phyloP scores from a whole-genome alignment of 2,329 filamentous ascomycete genomes.

The Fusarium miscanthi region DNA sequence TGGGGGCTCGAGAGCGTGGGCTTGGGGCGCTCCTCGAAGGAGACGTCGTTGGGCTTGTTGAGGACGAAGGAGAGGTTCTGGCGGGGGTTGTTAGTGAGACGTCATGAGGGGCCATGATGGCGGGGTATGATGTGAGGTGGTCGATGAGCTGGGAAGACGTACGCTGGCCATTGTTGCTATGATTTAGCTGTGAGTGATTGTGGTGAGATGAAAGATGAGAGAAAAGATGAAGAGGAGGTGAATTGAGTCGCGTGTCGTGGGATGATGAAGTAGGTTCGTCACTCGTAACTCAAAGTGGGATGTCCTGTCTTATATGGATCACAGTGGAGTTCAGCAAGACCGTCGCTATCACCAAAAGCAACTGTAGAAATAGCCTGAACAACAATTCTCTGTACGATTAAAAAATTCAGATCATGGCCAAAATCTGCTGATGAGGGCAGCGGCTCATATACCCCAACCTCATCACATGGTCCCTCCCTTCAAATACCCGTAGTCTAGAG shows the following conservation, averaged over 20 bases:
- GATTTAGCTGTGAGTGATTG: not conserved
- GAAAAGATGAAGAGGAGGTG: not conserved
- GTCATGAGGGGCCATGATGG: conserved; percentile 34
- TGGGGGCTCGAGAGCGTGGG: conserved; percentile 74
- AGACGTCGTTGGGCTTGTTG: conserved; percentile 77
- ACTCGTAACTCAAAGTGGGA: conserved; percentile 9
- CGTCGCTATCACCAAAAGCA: not conserved
- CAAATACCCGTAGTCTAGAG: conserved; percentile 6
- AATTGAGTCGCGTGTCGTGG: conserved; percentile 1
- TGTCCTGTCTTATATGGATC: conserved; percentile 38
- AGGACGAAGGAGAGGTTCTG: conserved; percentile 89
- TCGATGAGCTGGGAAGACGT: not conserved
- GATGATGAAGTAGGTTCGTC: conserved; percentile 15
- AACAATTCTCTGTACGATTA: not conserved
- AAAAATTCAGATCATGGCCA: conserved; percentile 13
- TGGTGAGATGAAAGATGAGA: not conserved
- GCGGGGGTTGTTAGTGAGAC: conserved; percentile 8
- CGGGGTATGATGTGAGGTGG: conserved; percentile 18
- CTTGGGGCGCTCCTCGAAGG: conserved; percentile 79
- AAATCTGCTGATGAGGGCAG: conserved; percentile 40
- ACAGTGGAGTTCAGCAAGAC: conserved; percentile 24
- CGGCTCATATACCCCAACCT: conserved; percentile 38
- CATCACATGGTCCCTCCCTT: conserved; percentile 24
- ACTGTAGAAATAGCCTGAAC: conserved; percentile 24
- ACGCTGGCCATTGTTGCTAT: conserved; percentile 43